A percentile compares a stretch with the other conserved stretches of the same genome.
These are phyloP conservation scores for Cyberlindnera nakhonratchasimensis DNA, from an alignment of 805 yeast species.

Conservation along the genomic window DNA sequence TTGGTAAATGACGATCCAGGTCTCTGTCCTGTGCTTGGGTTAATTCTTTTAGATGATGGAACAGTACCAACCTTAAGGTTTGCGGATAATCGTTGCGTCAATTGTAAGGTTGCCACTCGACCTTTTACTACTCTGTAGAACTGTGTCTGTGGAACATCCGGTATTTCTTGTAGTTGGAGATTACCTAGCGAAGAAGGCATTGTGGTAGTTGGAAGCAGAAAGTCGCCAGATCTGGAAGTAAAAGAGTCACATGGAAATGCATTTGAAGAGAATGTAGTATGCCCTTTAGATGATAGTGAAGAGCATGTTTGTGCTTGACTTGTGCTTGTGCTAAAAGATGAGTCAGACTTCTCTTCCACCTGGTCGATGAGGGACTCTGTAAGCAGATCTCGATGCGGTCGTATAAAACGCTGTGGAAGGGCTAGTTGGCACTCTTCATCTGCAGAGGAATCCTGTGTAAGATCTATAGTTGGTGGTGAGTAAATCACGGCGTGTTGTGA, in stretches of 20 bases:
- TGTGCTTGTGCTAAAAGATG: not conserved
- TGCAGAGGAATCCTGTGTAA: constrained; percentile 21
- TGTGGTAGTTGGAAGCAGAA: constrained; percentile 1
- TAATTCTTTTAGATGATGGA: constrained; percentile 7
- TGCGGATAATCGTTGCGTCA: constrained; percentile 24
- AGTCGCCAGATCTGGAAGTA: constrained; percentile 11
- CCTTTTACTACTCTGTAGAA: constrained; percentile 9
- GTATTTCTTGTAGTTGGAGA: not conserved
- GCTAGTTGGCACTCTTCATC: constrained; percentile 3
- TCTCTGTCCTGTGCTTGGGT: constrained; percentile 6
- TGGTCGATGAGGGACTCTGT: constrained; percentile 18
- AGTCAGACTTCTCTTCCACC: not conserved
- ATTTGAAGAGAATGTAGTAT: constrained; percentile 10
- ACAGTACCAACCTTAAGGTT: constrained; percentile 26
- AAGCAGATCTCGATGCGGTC: constrained; percentile 2
- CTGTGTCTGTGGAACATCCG: too few species aligned
- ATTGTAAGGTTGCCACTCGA: constrained; percentile 24
- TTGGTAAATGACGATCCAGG: constrained; percentile 21
- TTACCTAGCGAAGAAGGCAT: not conserved
- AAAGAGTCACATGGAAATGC: constrained; percentile 16
- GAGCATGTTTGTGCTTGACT: constrained; percentile 9
- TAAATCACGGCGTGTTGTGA: not conserved
- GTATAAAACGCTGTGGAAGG: too few species aligned
- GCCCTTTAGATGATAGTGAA: constrained; percentile 9
- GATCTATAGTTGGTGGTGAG: constrained; percentile 23